Evolutionary conservation across 164 flowering plant species (phyloP).

Genomic region (Akebia trifoliata): DNA sequence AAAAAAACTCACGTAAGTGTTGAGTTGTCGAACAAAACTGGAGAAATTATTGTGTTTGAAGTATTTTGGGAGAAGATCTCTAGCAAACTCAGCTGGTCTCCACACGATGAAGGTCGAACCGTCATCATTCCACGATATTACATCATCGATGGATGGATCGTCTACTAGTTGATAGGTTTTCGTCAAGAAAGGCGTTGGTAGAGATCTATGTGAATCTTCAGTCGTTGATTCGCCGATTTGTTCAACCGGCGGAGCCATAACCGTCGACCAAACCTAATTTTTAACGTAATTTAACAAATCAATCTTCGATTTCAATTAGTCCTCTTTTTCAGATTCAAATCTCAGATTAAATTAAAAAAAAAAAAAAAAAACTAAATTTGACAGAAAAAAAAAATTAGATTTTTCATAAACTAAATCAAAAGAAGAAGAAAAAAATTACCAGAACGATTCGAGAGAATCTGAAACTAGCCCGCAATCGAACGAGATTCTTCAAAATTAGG

Average conservation of each 20-base stretch:
- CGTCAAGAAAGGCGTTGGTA: constrained; percentile 34
- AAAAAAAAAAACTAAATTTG: not conserved
- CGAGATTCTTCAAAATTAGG: not conserved
- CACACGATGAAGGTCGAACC: constrained; percentile 39
- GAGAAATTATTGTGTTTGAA: constrained; percentile 42
- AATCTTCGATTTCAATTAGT: too few species aligned
- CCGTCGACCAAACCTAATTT: not conserved
- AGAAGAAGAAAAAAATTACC: too few species aligned
- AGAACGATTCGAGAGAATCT: too few species aligned
- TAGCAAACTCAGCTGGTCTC: constrained; percentile 34
- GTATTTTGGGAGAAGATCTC: constrained; percentile 33
- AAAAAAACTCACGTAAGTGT: constrained; percentile 32
- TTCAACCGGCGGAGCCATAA: constrained; percentile 25
- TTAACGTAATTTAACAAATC: not conserved
- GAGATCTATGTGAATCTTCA: constrained; percentile 20
- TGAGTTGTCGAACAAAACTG: constrained; percentile 41
- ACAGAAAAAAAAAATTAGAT: not conserved
- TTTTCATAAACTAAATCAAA: not conserved
- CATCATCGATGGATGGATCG: constrained; percentile 33
- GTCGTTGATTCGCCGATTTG: constrained; percentile 22
- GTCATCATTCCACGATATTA: constrained; percentile 36
- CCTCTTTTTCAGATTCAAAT: not conserved
- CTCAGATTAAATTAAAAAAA: not conserved
- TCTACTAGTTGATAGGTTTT: constrained; percentile 37
- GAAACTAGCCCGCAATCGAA: not conserved